Evolutionary conservation across 2,329 filamentous ascomycete genomes (phyloP), one percentile per base, ranked within the genome.

Genomic region (Didymella pomorum): DNA sequence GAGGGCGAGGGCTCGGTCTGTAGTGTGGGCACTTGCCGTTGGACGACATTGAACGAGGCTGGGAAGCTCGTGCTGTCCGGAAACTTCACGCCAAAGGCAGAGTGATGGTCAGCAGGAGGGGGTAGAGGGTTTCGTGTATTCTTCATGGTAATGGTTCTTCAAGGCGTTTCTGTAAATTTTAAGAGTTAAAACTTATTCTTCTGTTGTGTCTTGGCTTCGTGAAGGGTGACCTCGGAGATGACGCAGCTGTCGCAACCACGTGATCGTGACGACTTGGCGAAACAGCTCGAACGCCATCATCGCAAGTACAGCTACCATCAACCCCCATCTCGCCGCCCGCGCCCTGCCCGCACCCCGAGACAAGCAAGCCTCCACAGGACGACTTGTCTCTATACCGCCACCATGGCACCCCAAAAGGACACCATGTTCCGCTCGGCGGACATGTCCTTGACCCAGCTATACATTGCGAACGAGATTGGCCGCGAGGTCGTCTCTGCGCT

Each of bases 371-470:
- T 46, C 28, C 54, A 31, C 46, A 44, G 52, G 60, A 66, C 60
- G 59, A 60, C 64, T 69, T 70, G 68, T 67, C 64, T 67, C 65
- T 63, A 61, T 63, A 68, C 63, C 69, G 74, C 72, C 77, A 77
- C 63, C 77, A 89, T 89, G 87, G 86, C 83, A 79, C 80, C 83
- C 56, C 73, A 78, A 52, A 83, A 92, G 82, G 93, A 98, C 82
- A 97, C 93, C 80, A 91, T 97, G 84, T 98, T 99, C 89, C 94
- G 96, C 86, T 99, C 95, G 78, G 92, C 93, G 91, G 92, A 97
- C 81, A 99, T 99, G 95, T 97, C 93, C 86, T 90, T 99, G 89
- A 96, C 96, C 75, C 95, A 99, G 88, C 90, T 99, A 75, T 99
- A 98, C 82, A 96, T 99, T 74, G 92, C 95, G 75, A 98, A 97